Conservation (phyloP, 2,329 filamentous ascomycete species). For the Mycosphaerelloides madeirae region DNA sequence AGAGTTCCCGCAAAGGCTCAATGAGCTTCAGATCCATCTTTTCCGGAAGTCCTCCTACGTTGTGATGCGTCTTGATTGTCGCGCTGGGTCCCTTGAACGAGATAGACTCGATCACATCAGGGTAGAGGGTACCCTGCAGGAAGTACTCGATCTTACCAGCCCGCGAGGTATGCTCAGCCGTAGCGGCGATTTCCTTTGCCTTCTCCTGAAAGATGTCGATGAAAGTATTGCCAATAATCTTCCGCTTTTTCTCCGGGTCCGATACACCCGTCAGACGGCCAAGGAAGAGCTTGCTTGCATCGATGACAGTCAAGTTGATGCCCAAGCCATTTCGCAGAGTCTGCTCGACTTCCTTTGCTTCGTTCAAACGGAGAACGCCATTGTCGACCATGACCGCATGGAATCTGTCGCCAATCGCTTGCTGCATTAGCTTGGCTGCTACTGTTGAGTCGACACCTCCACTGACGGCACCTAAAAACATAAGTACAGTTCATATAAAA, state of each 20-base stretch:
- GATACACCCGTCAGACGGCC: slow-evolving; percentile 66
- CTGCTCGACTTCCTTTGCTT: slow-evolving; percentile 75
- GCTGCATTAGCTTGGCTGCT: slow-evolving; percentile 76
- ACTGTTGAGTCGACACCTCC: slow-evolving; percentile 90
- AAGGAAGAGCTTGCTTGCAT: slow-evolving; percentile 76
- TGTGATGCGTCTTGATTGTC: slow-evolving; percentile 72
- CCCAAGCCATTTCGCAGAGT: slow-evolving; percentile 73
- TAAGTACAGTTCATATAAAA: too few relatives aligned
- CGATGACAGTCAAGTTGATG: slow-evolving; percentile 84
- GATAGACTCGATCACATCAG: slow-evolving; percentile 66
- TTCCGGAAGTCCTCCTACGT: slow-evolving; percentile 64
- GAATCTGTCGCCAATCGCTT: slow-evolving; percentile 82
- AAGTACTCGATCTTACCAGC: slow-evolving; percentile 81
- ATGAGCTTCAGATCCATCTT: slow-evolving; percentile 65
- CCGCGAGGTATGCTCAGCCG: slow-evolving; percentile 59
- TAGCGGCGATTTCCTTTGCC: slow-evolving; percentile 68
- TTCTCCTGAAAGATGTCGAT: slow-evolving; percentile 81
- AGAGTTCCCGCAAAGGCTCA: slow-evolving; percentile 72
- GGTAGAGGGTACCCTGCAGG: slow-evolving; percentile 80
- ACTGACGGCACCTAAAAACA: slow-evolving; percentile 54
- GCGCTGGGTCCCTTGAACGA: slow-evolving; percentile 67
- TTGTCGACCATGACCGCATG: slow-evolving; percentile 82
- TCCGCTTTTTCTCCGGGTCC: slow-evolving; percentile 80
- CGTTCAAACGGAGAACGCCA: slow-evolving; percentile 78
- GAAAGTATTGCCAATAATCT: slow-evolving; percentile 79